These are phyloP conservation scores for Coniosporium tulheliwenetii DNA, from an alignment of 2,329 filamentous ascomycete genomes.

Conservation along the genomic window DNA sequence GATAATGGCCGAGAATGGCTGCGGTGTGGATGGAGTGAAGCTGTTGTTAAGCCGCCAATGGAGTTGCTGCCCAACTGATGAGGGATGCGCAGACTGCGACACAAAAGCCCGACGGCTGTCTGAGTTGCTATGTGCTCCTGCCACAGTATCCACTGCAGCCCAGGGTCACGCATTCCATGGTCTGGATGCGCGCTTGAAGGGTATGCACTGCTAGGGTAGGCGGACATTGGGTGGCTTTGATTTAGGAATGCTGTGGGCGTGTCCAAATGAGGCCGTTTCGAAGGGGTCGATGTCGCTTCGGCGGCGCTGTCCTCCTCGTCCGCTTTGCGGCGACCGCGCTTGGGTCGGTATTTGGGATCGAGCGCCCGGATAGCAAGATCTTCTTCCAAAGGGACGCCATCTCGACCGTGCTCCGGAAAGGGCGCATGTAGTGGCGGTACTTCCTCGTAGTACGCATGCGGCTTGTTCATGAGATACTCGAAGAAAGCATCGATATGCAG, in stretches of 20 bases:
- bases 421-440: constrained; percentile 52
- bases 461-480: constrained; percentile 67
- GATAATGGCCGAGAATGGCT: constrained; percentile 61
- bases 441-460: constrained; percentile 65
- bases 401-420: constrained; percentile 49
- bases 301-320: constrained; percentile 43
- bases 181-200: constrained; percentile 40
- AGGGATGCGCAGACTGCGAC: constrained; percentile 19
- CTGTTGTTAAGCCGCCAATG: constrained; percentile 38
- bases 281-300: constrained; percentile 18
- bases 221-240: constrained; percentile 25
- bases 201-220: constrained; percentile 35
- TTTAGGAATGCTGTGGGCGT: constrained; percentile 27
- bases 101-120: constrained; percentile 7
- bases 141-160: constrained; percentile 19
- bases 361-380: constrained; percentile 76
- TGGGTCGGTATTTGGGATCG: constrained; percentile 56
- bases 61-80: constrained; percentile 12
- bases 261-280: constrained; percentile 48
- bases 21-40: constrained; percentile 49
- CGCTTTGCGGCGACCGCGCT: constrained; percentile 45
- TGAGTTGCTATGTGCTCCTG: not conserved
- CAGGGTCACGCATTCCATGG: constrained; percentile 30
- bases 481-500: constrained; percentile 95
- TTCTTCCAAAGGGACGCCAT: constrained; percentile 73